phyloP scores from a whole-genome alignment of 2,329 filamentous ascomycete species.

The Penicillium sp. region DNA sequence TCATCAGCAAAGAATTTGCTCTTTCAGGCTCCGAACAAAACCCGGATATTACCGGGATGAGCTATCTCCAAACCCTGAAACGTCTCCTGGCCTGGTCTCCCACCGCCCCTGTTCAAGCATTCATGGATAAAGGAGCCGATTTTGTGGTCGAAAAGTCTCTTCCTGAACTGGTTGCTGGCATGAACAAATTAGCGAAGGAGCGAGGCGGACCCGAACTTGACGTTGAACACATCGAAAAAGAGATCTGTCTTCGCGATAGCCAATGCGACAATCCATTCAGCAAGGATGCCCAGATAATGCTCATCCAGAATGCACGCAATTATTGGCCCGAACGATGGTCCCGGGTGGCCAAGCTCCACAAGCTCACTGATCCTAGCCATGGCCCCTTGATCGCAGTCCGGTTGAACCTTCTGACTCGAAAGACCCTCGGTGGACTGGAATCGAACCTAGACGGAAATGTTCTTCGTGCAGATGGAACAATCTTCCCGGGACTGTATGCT shows the following conservation, averaged over 20 bases:
- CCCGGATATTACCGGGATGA: slow-evolving; percentile 1
- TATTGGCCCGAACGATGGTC: slow-evolving; percentile 2
- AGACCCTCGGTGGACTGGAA: not conserved
- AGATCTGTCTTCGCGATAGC: not conserved
- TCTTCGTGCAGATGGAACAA: not conserved
- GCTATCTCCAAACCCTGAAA: not conserved
- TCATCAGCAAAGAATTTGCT: slow-evolving; percentile 1
- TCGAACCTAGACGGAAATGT: slow-evolving; percentile 1
- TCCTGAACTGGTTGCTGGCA: not conserved
- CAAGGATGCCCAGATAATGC: slow-evolving; percentile 5
- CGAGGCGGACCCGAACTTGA: not conserved
- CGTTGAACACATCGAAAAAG: not conserved
- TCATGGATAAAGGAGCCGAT: slow-evolving; percentile 1
- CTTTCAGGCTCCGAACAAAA: slow-evolving; percentile 4
- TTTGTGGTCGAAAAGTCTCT: not conserved
- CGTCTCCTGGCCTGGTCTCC: not conserved
- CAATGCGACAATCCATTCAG: slow-evolving; percentile 1
- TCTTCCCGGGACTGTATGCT: slow-evolving; percentile 1
- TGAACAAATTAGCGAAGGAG: slow-evolving; percentile 1
- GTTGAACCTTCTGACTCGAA: slow-evolving; percentile 2
- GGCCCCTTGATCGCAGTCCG: not conserved
- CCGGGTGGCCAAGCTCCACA: slow-evolving; percentile 1
- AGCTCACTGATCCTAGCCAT: not conserved
- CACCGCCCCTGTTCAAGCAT: not conserved
- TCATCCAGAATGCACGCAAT: not conserved